A percentile compares a stretch with the other conserved stretches of the same genome.
Conservation (phyloP, 1,139 yeast genomes). For the Taiozyma sp. region DNA sequence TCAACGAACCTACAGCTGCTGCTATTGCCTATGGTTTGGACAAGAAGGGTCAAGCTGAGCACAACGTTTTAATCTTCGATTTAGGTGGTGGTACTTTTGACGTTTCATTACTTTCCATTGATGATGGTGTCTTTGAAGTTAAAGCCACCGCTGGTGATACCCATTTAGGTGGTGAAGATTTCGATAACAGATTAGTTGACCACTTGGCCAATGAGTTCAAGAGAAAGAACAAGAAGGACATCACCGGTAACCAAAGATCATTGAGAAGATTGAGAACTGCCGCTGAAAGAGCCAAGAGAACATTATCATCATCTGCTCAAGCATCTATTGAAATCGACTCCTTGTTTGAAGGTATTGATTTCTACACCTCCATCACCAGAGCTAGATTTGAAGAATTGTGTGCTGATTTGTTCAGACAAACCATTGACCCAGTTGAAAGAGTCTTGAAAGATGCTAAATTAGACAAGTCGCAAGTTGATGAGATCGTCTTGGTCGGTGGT, state of each 20-base stretch:
- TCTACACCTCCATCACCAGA: conserved; percentile 76
- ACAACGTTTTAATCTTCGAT: conserved; percentile 88
- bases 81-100: conserved; percentile 99
- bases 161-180: conserved; percentile 97
- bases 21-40: conserved; percentile 97
- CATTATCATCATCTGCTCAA: conserved; percentile 78
- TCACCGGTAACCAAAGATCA: conserved; percentile 71
- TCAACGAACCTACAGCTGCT: conserved; percentile 98
- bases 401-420: conserved; percentile 77
- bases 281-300: conserved; percentile 88
- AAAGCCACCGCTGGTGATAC: conserved; percentile 99
- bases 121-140: conserved; percentile 95
- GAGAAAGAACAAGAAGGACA: conserved; percentile 75
- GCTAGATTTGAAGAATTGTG: conserved; percentile 87
- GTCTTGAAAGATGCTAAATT: conserved; percentile 76
- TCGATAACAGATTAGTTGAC: conserved; percentile 72
- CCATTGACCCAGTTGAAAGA: conserved; percentile 79
- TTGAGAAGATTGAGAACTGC: conserved; percentile 86
- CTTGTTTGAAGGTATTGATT: conserved; percentile 75
- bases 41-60: conserved; percentile 74
- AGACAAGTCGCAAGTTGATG: conserved; percentile 74
- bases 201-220: conserved; percentile 76
- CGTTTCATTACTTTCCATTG: conserved; percentile 88
- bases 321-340: conserved; percentile 85
- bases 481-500: conserved; percentile 87